Percentiles rank a stretch among this genome's conserved stretches.
These are phyloP conservation scores for Clitopilus passeckerianus DNA, from an alignment of 768 basidiomycete species.

Conservation along the genomic window DNA sequence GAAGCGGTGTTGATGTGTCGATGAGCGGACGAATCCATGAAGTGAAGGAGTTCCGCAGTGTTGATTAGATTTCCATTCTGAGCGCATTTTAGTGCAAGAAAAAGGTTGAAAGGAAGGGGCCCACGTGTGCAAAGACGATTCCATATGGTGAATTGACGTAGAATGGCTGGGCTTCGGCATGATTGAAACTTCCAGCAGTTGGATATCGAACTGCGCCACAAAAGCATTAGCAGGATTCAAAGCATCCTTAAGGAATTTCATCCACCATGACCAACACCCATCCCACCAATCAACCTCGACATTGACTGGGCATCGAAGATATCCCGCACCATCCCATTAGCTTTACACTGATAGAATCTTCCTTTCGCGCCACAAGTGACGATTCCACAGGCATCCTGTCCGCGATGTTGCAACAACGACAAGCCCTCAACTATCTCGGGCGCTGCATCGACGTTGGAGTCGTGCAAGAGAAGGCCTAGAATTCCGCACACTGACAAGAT, in stretches of 20 bases:
- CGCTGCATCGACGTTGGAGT: conserved; percentile 69
- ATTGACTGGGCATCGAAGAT: conserved; percentile 84
- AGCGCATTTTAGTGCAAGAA: conserved; percentile 3
- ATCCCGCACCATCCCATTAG: conserved; percentile 98
- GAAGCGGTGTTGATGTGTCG: conserved; percentile 98
- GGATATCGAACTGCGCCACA: conserved; percentile 81
- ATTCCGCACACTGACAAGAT: conserved; percentile 77
- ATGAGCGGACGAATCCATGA: conserved; percentile 94
- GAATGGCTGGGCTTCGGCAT: conserved; percentile 98
- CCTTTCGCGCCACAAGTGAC: conserved; percentile 95
- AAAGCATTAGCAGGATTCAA: conserved; percentile 5
- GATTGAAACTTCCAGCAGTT: conserved; percentile 94
- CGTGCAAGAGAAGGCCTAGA: conserved; percentile 81
- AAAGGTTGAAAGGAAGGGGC: background rate
- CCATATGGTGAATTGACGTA: conserved; percentile 99
- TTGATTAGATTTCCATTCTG: conserved; percentile 99
- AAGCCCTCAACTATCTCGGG: conserved; percentile 91
- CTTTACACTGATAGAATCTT: conserved; percentile 96
- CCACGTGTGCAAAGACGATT: conserved; percentile 94
- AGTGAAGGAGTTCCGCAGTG: conserved; percentile 78
- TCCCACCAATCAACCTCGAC: conserved; percentile 77
- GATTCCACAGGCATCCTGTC: conserved; percentile 97
- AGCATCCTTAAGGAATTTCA: conserved; percentile 1
- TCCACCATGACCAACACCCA: conserved; percentile 97
- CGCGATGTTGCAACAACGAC: conserved; percentile 93